These are phyloP conservation scores for Leishmania tropica DNA, from an alignment of 208 protist genomes.

Conservation along the genomic window DNA sequence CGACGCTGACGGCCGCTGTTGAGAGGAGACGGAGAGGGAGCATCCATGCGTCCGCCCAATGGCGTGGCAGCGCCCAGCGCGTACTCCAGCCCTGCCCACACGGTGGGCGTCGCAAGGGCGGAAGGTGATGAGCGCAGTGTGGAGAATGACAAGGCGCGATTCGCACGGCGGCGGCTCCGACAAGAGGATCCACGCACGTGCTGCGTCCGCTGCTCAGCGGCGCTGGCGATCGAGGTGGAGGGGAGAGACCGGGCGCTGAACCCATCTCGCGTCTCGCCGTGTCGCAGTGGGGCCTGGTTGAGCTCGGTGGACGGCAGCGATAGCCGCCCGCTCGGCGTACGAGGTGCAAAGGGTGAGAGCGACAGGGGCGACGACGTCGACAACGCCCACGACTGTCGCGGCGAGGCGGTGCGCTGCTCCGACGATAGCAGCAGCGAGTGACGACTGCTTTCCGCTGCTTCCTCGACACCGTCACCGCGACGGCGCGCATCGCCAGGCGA, in stretches of 20 bases:
- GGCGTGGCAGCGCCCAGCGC: neutral
- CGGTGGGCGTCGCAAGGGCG: neutral
- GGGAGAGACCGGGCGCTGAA: slow-evolving; percentile 1
- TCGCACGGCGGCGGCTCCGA: slow-evolving; percentile 3
- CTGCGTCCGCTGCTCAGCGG: neutral
- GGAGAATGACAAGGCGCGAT: slow-evolving; percentile 28
- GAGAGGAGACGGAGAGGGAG: slow-evolving; percentile 4
- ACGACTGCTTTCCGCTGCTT: neutral
- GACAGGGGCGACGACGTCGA: neutral
- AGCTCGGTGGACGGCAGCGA: slow-evolving; percentile 22
- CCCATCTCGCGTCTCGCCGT: neutral
- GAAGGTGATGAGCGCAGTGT: slow-evolving; percentile 17
- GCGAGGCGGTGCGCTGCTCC: slow-evolving; percentile 1
- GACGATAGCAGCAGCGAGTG: slow-evolving; percentile 9
- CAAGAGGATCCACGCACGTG: neutral
- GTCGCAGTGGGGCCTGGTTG: slow-evolving; percentile 10
- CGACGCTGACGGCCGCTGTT: slow-evolving; percentile 5
- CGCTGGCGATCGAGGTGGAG: neutral
- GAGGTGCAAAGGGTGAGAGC: slow-evolving; percentile 3
- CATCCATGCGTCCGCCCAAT: neutral
- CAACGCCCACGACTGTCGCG: slow-evolving; percentile 6
- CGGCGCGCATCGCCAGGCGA: neutral
- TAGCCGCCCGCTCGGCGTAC: slow-evolving; percentile 19
- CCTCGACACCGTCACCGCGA: neutral
- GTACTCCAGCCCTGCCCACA: slow-evolving; percentile 2